phyloP scores from a whole-genome alignment of 2,329 filamentous ascomycete genomes.

The Colletotrichum sp. region DNA sequence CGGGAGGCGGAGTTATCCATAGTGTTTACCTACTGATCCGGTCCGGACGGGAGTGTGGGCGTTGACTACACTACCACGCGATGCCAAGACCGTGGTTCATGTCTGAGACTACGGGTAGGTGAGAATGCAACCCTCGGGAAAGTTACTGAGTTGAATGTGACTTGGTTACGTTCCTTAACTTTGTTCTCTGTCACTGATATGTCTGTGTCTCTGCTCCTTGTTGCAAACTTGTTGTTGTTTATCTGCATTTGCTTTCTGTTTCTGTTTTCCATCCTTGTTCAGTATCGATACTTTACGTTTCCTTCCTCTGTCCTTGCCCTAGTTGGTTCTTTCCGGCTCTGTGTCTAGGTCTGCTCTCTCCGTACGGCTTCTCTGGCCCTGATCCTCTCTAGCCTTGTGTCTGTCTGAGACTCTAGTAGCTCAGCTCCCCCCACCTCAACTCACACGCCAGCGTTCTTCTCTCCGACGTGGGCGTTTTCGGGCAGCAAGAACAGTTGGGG shows the following conservation, averaged over 20 bases:
- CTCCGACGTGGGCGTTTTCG: rapidly evolving
- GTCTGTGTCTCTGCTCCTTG: not conserved
- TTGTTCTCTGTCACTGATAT: not conserved
- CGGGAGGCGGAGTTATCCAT: not conserved
- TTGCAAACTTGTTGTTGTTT: not conserved
- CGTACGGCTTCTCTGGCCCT: not conserved
- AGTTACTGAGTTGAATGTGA: not conserved
- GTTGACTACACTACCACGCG: not conserved
- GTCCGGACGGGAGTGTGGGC: not conserved
- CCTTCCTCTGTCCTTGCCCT: not conserved
- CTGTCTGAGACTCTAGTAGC: not conserved
- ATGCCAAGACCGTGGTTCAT: not conserved
- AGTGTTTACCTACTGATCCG: not conserved
- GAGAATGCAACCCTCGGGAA: not conserved
- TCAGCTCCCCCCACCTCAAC: not conserved
- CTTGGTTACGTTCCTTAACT: not conserved
- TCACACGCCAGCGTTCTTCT: not conserved
- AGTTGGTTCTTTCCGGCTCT: too few relatives aligned
- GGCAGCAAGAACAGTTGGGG: not conserved
- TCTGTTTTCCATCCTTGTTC: not conserved
- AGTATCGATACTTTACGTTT: not conserved
- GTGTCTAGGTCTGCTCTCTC: too few relatives aligned
- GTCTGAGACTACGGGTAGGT: not conserved
- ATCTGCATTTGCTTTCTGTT: not conserved
- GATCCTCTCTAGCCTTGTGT: not conserved